Percentiles rank a stretch among this genome's conserved stretches.
Conservation (phyloP, 208 protist species). For the Leptomonas seymouri region DNA sequence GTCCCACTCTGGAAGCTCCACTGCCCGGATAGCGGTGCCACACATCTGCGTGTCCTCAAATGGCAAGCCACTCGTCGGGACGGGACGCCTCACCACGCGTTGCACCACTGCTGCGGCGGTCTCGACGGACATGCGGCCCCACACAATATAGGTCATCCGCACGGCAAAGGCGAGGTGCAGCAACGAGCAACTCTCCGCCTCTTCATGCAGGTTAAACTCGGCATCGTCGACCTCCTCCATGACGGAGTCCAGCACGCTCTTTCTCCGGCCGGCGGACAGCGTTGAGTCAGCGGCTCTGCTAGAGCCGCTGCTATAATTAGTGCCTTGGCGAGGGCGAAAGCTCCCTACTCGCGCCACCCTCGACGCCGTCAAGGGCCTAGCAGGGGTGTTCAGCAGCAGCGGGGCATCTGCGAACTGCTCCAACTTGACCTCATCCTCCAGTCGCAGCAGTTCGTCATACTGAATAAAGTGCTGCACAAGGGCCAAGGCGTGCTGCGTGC, state of each 20-base stretch:
- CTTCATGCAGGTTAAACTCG: slow-evolving; percentile 68
- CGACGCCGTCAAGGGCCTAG: neutral
- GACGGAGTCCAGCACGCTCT: neutral
- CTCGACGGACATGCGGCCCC: slow-evolving; percentile 42
- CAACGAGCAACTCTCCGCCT: slow-evolving; percentile 75
- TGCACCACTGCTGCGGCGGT: slow-evolving; percentile 15
- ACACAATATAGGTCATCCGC: slow-evolving; percentile 82
- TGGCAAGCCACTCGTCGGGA: slow-evolving; percentile 13
- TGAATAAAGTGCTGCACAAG: slow-evolving; percentile 71
- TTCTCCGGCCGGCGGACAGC: neutral
- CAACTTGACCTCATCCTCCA: slow-evolving; percentile 64
- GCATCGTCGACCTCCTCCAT: slow-evolving; percentile 19
- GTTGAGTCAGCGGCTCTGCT: neutral
- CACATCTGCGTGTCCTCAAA: neutral
- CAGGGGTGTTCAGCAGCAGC: slow-evolving; percentile 58
- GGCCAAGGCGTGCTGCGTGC: slow-evolving; percentile 41
- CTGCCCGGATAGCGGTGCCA: neutral
- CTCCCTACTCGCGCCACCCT: neutral
- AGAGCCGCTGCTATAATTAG: slow-evolving; percentile 1
- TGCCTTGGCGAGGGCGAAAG: neutral
- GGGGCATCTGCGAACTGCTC: slow-evolving; percentile 84
- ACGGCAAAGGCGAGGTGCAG: slow-evolving; percentile 68
- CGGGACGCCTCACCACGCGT: slow-evolving; percentile 15
- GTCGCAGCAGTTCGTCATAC: slow-evolving; percentile 66
- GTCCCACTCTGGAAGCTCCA: slow-evolving; percentile 26